Evolutionary conservation across 1,284 basidiomycete species (phyloP), one percentile per base, ranked within the genome.

Genomic region (Singerocomus inundabilis): DNA sequence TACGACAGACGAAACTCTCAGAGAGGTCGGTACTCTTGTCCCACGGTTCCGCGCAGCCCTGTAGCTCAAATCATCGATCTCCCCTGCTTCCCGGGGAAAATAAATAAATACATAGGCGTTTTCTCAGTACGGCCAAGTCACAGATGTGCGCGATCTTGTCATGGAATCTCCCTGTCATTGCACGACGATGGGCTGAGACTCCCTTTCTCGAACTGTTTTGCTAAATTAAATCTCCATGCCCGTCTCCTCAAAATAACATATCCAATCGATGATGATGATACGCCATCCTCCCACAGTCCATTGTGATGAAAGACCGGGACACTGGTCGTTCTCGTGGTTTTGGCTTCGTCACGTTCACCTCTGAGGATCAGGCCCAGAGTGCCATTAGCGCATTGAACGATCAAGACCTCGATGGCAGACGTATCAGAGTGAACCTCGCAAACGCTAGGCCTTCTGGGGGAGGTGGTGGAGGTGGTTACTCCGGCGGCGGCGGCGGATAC

Each of bases 281-380:
- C 29, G 28, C 25, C 35, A 33, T 59, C 31, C 16, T 32, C 48
- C 41, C 49, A 48, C 58, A 93, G 91, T 88, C 86, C 62, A 91
- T 93, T 72, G 93, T 97, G 74, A 96, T 96, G 93, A 91, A 90
- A 76, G 94, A 97, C 75, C 91, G 93, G 67, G 93, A 96, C n/a
- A 96, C 94, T 57, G 90, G 91, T 61, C 91, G 93, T 67, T 96
- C 93, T 59, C 91, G 94, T 68, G 92, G 94, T 68, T 98, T 98
- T 72, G 94, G 93, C 58, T 97, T 97, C 71, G 93, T 98, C 63
- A 94, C 91, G 51, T 92, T 79, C 71, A 66, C 64, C 67, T 66
- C 52, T 40, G 12, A 47, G 4, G 41, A 57, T 2, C 87, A 96
- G 72, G 94, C 94, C 54, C 73, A 93, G 31, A 75, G 76, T 52